phyloP scores from a whole-genome alignment of 2,329 filamentous ascomycete species.

The Trichoderma lentiforme region DNA sequence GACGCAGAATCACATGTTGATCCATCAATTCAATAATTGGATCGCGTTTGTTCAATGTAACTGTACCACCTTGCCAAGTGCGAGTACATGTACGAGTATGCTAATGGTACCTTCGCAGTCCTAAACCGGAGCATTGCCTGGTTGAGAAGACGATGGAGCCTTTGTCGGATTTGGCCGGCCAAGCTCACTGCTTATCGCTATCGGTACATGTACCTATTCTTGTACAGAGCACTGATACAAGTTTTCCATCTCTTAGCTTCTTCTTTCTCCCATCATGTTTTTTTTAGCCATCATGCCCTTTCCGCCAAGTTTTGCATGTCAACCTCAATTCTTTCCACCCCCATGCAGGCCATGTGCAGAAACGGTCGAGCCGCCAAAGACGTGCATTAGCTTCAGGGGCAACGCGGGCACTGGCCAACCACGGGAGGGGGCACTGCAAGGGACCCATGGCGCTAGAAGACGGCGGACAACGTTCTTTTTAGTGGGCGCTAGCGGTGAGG shows the following conservation, averaged over 20 bases:
- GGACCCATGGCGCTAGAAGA: conserved; percentile 9
- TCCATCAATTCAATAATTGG: neutral
- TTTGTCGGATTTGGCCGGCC: neutral
- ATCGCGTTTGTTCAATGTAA: neutral
- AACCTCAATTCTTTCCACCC: neutral
- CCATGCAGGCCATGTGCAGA: conserved; percentile 5
- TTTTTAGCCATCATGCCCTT: neutral
- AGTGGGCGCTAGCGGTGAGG: conserved; percentile 10
- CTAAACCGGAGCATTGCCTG: neutral
- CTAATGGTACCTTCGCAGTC: neutral
- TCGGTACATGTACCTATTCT: neutral
- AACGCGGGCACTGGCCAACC: conserved; percentile 8
- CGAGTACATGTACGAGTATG: neutral
- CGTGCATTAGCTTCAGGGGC: conserved; percentile 20
- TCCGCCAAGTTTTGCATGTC: neutral
- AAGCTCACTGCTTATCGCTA: neutral
- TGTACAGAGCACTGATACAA: neutral
- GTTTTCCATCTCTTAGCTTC: neutral
- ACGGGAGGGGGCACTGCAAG: conserved; percentile 9
- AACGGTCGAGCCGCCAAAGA: conserved; percentile 14
- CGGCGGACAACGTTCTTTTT: conserved; percentile 8
- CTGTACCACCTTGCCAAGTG: neutral
- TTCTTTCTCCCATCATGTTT: neutral
- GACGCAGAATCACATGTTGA: neutral
- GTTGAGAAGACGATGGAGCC: neutral